These are phyloP conservation scores for Primulina tabacum DNA, from an alignment of 257 asterid species.

Conservation along the genomic window DNA sequence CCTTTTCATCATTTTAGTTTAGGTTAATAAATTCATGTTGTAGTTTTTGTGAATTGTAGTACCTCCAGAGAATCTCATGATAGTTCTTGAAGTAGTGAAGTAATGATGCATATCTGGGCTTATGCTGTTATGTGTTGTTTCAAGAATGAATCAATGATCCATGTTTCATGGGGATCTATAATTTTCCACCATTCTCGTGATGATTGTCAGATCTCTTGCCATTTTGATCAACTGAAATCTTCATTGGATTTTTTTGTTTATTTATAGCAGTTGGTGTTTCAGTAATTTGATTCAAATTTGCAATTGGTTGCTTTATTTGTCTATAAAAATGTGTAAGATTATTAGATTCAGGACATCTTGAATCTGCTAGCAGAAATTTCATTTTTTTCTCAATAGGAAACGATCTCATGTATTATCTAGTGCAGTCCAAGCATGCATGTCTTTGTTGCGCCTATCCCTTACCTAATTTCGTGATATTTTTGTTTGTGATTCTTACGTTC, in stretches of 20 bases:
- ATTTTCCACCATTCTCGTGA: slow-evolving; percentile 7
- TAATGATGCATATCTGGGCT: not conserved
- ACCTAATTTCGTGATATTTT: not conserved
- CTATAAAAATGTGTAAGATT: not conserved
- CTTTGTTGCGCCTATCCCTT: not conserved
- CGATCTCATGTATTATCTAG: not conserved
- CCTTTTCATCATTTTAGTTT: not conserved
- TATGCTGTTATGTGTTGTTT: not conserved
- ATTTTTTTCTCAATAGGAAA: not conserved
- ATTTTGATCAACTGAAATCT: not conserved
- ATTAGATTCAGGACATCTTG: slow-evolving; percentile 2
- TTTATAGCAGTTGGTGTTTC: slow-evolving; percentile 5
- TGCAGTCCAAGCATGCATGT: not conserved
- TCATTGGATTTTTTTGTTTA: not conserved
- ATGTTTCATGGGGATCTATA: slow-evolving; percentile 1
- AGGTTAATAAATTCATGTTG: slow-evolving; percentile 3
- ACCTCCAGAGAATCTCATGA: too few relatives aligned
- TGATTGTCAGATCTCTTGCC: slow-evolving; percentile 12
- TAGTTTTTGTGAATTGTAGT: not conserved
- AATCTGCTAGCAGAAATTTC: slow-evolving; percentile 2
- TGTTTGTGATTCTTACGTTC: slow-evolving; percentile 14
- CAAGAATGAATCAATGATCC: not conserved
- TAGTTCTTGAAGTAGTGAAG: not conserved
- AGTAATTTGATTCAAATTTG: not conserved
- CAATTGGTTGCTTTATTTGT: slow-evolving; percentile 2